A percentile compares a stretch with the other conserved stretches of the same genome.
Evolutionary conservation across 2,329 filamentous ascomycete species (phyloP).

Genomic region (Hymenoscyphus repandus): DNA sequence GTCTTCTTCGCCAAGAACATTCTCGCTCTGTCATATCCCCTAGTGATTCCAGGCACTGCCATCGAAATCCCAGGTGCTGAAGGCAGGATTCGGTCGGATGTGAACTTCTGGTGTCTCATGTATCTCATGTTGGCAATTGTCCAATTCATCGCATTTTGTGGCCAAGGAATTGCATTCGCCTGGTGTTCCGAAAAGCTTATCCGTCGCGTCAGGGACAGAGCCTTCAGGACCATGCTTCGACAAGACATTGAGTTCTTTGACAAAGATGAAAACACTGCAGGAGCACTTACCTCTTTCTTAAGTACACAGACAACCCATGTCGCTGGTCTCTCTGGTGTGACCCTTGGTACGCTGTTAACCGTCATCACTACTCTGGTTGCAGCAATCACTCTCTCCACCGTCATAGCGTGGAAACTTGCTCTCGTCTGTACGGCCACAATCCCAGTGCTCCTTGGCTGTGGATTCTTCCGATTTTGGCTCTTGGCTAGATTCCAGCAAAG

Average conservation of each 20-base stretch:
- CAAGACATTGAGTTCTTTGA: slow-evolving; percentile 92
- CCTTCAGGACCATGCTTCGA: slow-evolving; percentile 75
- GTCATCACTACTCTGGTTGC: slow-evolving; percentile 37
- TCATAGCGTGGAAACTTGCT: slow-evolving; percentile 42
- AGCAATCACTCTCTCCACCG: slow-evolving; percentile 30
- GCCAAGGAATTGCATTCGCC: slow-evolving; percentile 85
- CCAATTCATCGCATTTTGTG: slow-evolving; percentile 90
- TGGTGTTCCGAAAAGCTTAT: slow-evolving; percentile 84
- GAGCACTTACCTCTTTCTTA: slow-evolving; percentile 49
- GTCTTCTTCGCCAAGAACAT: slow-evolving; percentile 91
- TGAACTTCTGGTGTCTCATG: slow-evolving; percentile 9
- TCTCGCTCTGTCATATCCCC: slow-evolving; percentile 50
- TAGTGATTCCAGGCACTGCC: slow-evolving; percentile 41
- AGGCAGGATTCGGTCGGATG: slow-evolving; percentile 35
- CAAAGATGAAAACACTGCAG: slow-evolving; percentile 76
- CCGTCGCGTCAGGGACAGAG: slow-evolving; percentile 66
- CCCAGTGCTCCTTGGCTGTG: slow-evolving; percentile 36
- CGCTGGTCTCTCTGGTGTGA: slow-evolving; percentile 35
- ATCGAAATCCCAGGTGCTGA: slow-evolving; percentile 31
- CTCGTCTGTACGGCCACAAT: slow-evolving; percentile 39
- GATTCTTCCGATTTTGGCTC: slow-evolving; percentile 40
- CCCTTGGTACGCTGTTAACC: slow-evolving; percentile 38
- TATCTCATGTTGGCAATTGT: slow-evolving; percentile 44
- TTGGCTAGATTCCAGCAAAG: slow-evolving; percentile 37
- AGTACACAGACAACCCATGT: background rate